phyloP scores from a whole-genome alignment of 805 yeast genomes.

The Metschnikowia hibisci region DNA sequence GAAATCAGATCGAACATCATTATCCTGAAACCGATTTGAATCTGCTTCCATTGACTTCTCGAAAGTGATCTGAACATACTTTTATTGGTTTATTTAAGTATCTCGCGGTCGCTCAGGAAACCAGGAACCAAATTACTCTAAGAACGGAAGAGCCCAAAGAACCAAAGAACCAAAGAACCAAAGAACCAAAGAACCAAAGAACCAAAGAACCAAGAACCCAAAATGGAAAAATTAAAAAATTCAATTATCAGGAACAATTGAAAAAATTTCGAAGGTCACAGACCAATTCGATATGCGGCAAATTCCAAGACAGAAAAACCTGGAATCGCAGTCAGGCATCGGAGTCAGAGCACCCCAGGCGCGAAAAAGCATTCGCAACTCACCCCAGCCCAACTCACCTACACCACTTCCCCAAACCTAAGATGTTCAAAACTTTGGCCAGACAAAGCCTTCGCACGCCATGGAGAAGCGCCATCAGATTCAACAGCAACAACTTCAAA shows the following conservation, averaged over 20 bases:
- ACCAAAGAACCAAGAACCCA: too few species aligned
- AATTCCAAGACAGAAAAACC: too few species aligned
- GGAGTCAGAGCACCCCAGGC: slow-evolving; percentile 2
- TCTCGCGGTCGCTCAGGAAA: too few species aligned
- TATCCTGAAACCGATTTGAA: too few species aligned
- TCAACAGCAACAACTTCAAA: slow-evolving; percentile 32
- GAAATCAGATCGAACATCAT: neutral
- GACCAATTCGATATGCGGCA: too few species aligned
- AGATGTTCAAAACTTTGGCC: slow-evolving; percentile 17
- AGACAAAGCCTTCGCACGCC: slow-evolving; percentile 15
- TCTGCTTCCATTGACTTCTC: too few species aligned
- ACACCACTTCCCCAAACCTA: neutral
- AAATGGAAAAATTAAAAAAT: too few species aligned
- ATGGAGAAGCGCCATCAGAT: slow-evolving; percentile 17
- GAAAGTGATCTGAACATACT: too few species aligned
- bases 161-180: too few species aligned
- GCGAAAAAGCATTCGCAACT: slow-evolving; percentile 1
- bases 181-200: too few species aligned
- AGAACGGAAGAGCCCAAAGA: neutral
- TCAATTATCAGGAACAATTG: too few species aligned
- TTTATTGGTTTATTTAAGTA: too few species aligned
- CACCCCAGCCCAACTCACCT: neutral
- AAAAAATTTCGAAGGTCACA: neutral
- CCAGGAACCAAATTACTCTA: neutral
- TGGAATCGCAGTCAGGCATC: slow-evolving; percentile 1